Conservation (phyloP, 345 rosid species). For the Lagerstroemia speciosa region DNA sequence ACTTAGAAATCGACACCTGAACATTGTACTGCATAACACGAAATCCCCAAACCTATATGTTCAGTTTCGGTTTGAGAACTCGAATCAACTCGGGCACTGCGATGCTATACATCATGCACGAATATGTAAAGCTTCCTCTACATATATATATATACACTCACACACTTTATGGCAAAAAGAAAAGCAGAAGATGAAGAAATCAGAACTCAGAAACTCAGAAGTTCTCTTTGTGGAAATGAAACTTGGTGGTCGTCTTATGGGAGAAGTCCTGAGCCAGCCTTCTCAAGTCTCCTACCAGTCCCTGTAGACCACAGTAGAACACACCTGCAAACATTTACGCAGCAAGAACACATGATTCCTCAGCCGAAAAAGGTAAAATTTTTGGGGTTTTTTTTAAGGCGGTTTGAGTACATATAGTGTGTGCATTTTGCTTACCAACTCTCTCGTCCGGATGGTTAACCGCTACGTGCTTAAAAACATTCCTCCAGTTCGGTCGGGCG, state of each 20-base stretch:
- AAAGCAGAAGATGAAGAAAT: background rate
- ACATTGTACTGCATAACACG: no score
- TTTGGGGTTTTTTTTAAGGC: background rate
- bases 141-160: no score
- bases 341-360: background rate
- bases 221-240: conserved; percentile 78
- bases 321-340: conserved; percentile 32
- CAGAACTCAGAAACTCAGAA: conserved; percentile 36
- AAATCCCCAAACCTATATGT: no score
- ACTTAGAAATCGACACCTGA: no score
- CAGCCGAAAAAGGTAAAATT: background rate
- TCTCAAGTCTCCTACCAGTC: conserved; percentile 44
- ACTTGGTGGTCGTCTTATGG: conserved; percentile 64
- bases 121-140: background rate
- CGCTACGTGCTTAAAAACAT: conserved; percentile 59
- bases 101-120: background rate
- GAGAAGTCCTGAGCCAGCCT: conserved; percentile 61
- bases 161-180: no score
- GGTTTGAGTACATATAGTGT: no score
- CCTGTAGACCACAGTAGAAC: conserved; percentile 64
- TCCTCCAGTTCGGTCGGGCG: conserved; percentile 63
- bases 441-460: conserved; percentile 43
- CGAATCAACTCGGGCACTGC: no score
- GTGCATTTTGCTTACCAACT: conserved; percentile 42
- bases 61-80: no score